Evolutionary conservation across 495 filamentous ascomycete species (phyloP), one percentile per base, ranked within the genome.

Genomic region (Penicillium lagena): DNA sequence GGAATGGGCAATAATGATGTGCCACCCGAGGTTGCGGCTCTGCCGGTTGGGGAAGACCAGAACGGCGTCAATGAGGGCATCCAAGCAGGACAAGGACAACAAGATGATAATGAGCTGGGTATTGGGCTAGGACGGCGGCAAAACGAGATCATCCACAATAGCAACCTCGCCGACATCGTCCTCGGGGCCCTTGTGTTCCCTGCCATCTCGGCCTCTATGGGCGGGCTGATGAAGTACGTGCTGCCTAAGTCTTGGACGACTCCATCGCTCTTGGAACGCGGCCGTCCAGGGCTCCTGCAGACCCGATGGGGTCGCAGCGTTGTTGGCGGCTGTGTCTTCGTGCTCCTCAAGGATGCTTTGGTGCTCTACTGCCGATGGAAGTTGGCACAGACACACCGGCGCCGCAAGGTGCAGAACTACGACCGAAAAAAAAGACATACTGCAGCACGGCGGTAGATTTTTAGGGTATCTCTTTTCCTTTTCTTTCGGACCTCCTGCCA

Each of bases 261-360:
- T 1, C 64, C 70, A 1, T 71, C 66, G 7, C 40, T 56, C 12
- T 51, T 68, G 13, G 64, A 69, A 36, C 52, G 64, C 9, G 58
- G 58, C 11, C 66, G 63, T 11, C 64, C 74, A 7, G 82, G 87
- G 1, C 67, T 91, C 14, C 66, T 95, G 27, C 86, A 90, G 55
- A 70, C 76, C 35, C 72, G 76, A 17, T 93, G 88, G 83, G 88
- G 87, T 7, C 75, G 88, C 39, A 93, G 84, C 51, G 70, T 93
- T 2, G 73, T 86, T 7, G 88, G 88, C 10, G 88, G 88, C 0
- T 91, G 86, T 59, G 68, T 87, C 36, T 90, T 87, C 50, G 81
- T 90, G 37, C 77, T 90, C 14, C 57, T 90, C 7, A 86, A 84
- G 52, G 88, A 95, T 60, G 83, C 79, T 5, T 65, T 90, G 41